Conservation (phyloP, 2,329 filamentous ascomycete genomes). For the Delphinella strobiligena region DNA sequence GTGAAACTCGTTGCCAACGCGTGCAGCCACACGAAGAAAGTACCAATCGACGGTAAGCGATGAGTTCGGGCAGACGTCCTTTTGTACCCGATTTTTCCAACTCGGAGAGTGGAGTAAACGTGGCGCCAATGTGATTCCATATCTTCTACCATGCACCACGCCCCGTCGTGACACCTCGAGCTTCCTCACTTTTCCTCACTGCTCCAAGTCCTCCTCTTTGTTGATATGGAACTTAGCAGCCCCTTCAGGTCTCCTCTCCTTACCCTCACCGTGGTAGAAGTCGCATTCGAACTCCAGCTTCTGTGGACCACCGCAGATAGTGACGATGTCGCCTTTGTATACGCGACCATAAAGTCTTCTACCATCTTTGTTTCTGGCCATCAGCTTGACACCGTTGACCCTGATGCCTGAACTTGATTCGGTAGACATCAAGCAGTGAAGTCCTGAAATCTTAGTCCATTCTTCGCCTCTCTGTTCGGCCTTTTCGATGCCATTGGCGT, state of each 20-base stretch:
- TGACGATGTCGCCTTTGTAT: slow-evolving; percentile 64
- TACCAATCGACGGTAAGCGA: too few species aligned
- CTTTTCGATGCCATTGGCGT: slow-evolving; percentile 54
- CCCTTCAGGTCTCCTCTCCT: slow-evolving; percentile 5
- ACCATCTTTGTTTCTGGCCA: slow-evolving; percentile 39
- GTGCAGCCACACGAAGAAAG: too few species aligned
- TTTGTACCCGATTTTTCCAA: too few species aligned
- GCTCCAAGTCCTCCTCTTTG: background rate
- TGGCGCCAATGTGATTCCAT: too few species aligned
- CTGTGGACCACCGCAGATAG: slow-evolving; percentile 48
- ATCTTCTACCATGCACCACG: too few species aligned
- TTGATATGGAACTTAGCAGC: slow-evolving; percentile 3
- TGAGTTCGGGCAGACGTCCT: too few species aligned
- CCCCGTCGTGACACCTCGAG: too few species aligned
- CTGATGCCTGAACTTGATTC: slow-evolving; percentile 64
- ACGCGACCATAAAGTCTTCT: slow-evolving; percentile 52
- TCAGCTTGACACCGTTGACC: slow-evolving; percentile 61
- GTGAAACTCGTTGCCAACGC: too few species aligned
- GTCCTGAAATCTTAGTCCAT: slow-evolving; percentile 39
- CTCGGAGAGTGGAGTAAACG: too few species aligned
- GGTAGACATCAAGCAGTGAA: slow-evolving; percentile 64
- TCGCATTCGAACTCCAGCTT: slow-evolving; percentile 31
- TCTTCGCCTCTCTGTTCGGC: slow-evolving; percentile 38
- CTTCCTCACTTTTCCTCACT: background rate
- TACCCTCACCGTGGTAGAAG: slow-evolving; percentile 28